Base-by-base conservation (phyloP, 148 eudicot species). In the Drosera capensis region DNA sequence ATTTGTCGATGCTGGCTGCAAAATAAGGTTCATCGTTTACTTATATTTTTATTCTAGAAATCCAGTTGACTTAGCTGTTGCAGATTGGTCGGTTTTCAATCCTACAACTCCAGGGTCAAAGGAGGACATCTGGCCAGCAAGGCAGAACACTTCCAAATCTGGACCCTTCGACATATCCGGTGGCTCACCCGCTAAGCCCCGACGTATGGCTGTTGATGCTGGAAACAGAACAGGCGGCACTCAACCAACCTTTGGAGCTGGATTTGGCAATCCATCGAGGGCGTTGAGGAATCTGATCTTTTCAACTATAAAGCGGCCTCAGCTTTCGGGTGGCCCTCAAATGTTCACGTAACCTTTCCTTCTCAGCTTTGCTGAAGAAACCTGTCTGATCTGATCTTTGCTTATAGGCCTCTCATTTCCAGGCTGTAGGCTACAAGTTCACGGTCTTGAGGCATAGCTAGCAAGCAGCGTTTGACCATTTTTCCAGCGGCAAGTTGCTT, bases 51-150 rank as follows among this genome's bases (percentile, higher is more conserved):
- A 25, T 52, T 54, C 67, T 37, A 66, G 59, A 73, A 79, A 68
- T 54, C 71, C 54, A 74, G 96, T 77, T 59, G 48, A 75, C 94
- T 87, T 78, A 87, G 59, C 52, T 67, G 60, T 67, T 41, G 79
- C 94, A 88, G 97, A 83, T 73, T 71, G 90, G 63, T 71, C 74
- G 71, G 64, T 73, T 62, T 55, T 64, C 77, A 71, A 79, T 75
- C 97, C 94, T 72, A 73, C 75, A 48, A 83, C 97, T 74, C 94
- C 97, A 83, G 94, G 94, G 48, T 81, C 80, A 25, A 67, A 79
- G 56, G 96, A 78, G 39, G 92, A 78, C 54, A 59, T 77, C 54
- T 87, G 94, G 90, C 76, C 85, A 54, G 64, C 76, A 8, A 71
- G 94, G 71, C 90, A 83, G 50, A 72, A 70, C 26, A 77, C 72